These are phyloP conservation scores for Aspergillus coremiiformis DNA, from an alignment of 495 filamentous ascomycete species.

Conservation along the genomic window DNA sequence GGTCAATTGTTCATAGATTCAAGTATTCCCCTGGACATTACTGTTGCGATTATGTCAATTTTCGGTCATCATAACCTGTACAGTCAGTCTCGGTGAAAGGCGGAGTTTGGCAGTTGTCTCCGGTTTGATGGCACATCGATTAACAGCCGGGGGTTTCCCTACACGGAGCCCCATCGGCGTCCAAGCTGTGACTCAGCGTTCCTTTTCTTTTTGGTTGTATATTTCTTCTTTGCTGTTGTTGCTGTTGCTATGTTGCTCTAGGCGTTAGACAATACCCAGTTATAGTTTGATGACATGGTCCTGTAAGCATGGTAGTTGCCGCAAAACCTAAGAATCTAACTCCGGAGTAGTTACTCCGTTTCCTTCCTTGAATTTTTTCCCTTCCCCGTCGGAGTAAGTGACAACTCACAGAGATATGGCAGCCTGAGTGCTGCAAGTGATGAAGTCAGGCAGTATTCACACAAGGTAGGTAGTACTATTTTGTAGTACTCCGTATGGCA, in stretches of 20 bases:
- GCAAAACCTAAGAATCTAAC: not conserved
- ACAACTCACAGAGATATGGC: too few species aligned
- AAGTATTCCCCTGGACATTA: not conserved
- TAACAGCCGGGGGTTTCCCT: slow-evolving; percentile 5
- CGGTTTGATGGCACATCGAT: slow-evolving; percentile 11
- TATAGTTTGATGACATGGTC: slow-evolving; percentile 11
- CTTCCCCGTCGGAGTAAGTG: too few species aligned
- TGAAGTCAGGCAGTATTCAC: not conserved
- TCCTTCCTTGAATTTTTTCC: not conserved
- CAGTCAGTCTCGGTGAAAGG: slow-evolving; percentile 9
- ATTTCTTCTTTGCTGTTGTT: slow-evolving; percentile 14
- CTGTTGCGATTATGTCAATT: not conserved
- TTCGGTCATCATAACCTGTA: slow-evolving; percentile 10
- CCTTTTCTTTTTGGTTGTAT: slow-evolving; percentile 21
- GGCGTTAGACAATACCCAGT: slow-evolving; percentile 28
- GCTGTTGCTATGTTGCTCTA: slow-evolving; percentile 14
- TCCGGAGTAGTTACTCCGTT: too few species aligned
- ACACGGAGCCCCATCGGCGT: slow-evolving; percentile 22
- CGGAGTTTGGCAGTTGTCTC: slow-evolving; percentile 16
- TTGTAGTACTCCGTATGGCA: too few species aligned
- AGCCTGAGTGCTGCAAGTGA: too few species aligned
- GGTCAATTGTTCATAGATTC: slow-evolving; percentile 14
- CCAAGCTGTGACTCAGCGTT: slow-evolving; percentile 43
- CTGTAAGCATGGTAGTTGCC: not conserved
- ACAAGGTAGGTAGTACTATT: too few species aligned